These are phyloP conservation scores for Paraurostyla sp. DNA, from an alignment of 73 alveolate genomes.

Conservation along the genomic window DNA sequence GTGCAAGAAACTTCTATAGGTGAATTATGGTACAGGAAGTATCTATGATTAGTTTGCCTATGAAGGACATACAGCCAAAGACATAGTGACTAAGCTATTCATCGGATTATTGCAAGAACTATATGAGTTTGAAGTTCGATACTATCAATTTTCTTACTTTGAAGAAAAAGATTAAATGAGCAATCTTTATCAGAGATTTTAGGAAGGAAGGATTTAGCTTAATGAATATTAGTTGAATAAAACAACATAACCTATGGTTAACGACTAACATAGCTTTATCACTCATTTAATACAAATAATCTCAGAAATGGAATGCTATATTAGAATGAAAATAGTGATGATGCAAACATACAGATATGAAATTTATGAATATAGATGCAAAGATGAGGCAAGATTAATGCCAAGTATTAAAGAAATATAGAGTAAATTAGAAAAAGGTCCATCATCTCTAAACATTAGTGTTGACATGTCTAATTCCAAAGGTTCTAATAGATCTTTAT, in stretches of 20 bases:
- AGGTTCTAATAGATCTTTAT: no score
- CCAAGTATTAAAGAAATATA: not conserved
- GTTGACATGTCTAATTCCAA: not conserved
- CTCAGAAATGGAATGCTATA: constrained; percentile 5
- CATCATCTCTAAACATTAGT: not conserved
- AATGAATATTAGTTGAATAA: not conserved
- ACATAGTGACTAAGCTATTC: not conserved
- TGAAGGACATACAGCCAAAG: not conserved
- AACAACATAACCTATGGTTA: no score
- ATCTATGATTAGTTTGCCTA: not conserved
- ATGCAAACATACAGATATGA: not conserved
- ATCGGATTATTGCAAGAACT: not conserved
- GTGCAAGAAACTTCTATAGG: not conserved
- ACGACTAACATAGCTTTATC: no score
- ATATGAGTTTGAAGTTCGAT: not conserved
- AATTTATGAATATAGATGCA: not conserved
- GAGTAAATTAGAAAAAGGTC: not conserved
- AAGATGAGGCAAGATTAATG: not conserved
- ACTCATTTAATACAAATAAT: not conserved
- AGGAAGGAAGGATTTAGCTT: not conserved
- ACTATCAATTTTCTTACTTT: constrained; percentile 10
- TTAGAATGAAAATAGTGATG: not conserved
- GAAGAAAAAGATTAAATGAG: not conserved
- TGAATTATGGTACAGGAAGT: not conserved
- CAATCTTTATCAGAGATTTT: not conserved